phyloP scores from a whole-genome alignment of 192 early-diverging fungal genomes.

The Podila clonocystis region DNA sequence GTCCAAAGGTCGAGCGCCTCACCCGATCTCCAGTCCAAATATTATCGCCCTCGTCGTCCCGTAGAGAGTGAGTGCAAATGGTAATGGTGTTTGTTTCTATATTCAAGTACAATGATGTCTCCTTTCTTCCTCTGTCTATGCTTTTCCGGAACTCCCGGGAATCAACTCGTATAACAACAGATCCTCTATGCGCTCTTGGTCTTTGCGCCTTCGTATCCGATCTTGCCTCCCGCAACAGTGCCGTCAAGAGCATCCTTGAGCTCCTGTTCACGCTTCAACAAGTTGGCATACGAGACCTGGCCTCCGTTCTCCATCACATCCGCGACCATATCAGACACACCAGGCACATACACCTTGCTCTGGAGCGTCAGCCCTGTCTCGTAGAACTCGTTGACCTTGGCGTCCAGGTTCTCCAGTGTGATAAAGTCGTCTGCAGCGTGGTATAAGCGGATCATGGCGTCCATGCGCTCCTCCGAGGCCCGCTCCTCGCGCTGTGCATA shows the following conservation, averaged over 20 bases:
- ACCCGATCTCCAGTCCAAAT: no score
- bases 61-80: no score
- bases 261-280: constrained; percentile 45
- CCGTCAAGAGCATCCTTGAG: constrained; percentile 46
- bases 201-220: constrained; percentile 34
- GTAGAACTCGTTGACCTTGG: constrained; percentile 48
- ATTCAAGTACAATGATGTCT: no score
- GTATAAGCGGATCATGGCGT: constrained; percentile 47
- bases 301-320: constrained; percentile 49
- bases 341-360: constrained; percentile 28
- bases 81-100: no score
- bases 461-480: constrained; percentile 31
- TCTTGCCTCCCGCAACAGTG: constrained; percentile 42
- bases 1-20: no score
- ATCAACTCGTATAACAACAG: no score
- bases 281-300: constrained; percentile 27
- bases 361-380: constrained; percentile 43
- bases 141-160: no score
- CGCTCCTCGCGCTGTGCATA: constrained; percentile 22
- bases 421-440: constrained; percentile 45
- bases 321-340: constrained; percentile 26
- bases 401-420: constrained; percentile 50
- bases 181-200: constrained; percentile 21
- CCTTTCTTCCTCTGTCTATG: no score
- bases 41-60: no score